Evolutionary conservation across 1,284 basidiomycete genomes (phyloP), one percentile per base, ranked within the genome.

Genomic region (Schizophyllum commune): DNA sequence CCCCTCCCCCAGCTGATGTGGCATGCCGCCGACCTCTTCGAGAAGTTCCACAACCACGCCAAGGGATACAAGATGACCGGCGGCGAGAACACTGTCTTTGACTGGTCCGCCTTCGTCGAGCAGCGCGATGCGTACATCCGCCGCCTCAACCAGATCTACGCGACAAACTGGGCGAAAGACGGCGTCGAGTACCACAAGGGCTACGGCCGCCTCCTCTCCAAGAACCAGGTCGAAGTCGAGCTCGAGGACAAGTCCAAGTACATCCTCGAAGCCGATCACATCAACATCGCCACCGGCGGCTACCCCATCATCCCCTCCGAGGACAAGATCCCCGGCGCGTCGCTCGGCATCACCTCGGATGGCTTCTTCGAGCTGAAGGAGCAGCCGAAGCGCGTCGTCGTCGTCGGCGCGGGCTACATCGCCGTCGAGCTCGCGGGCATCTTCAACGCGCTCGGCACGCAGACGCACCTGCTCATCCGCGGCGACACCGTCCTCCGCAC

Each of bases 361-460:
- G 95, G 94, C 9, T 99, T 99, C 81, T 99, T 99, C 70, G 93
- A 88, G 54, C 84, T 99, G 56, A 84, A 86, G 68, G 82, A 91
- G 64, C 94, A 97, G 74, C 96, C 96, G 13, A 93, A 91, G 75
- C 86, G 94, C 61, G 95, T 97, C 33, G 95, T 89, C 1, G 91
- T 99, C 62, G 88, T 98, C 52, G 96, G 96, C 58, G 96, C 96
- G 19, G 96, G 96, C 4, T 99, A 99, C 76, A 99, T 99, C 68
- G 94, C 94, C 21, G 92, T 98, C 66, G 96, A 99, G 73, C 84
- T 96, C 55, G 92, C 94, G 4, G 94, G 94, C 27, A 85, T 97
- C 62, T 85, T 97, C 74, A 86, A 96, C 74, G 82, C 90, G 5
- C 83, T 95, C 58, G 94, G 94, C 22, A 83, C 86, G 54, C 94